Conservation (phyloP, 192 early-diverging fungal species). For the Gamsiella multidivaricata region DNA sequence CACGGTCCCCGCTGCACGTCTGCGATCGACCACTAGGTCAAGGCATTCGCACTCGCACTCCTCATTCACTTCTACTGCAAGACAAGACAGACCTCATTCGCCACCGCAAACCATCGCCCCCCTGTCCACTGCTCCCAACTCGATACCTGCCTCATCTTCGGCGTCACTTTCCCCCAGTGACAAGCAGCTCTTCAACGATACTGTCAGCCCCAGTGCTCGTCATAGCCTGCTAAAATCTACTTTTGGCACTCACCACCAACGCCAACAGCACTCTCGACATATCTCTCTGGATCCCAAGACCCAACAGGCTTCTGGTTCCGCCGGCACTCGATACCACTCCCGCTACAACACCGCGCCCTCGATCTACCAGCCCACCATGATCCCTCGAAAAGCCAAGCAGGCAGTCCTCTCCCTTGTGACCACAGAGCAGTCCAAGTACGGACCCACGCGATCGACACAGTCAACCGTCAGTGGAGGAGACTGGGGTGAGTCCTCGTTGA, state of each 20-base stretch:
- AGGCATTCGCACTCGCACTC: background rate
- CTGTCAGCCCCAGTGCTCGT: constrained; percentile 5
- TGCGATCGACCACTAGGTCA: background rate
- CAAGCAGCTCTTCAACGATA: background rate
- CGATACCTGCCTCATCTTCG: background rate
- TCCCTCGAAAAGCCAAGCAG: constrained; percentile 35
- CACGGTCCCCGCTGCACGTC: background rate
- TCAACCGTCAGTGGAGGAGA: constrained; percentile 38
- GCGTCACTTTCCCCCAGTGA: constrained; percentile 3
- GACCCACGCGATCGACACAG: constrained; percentile 33
- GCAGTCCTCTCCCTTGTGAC: constrained; percentile 31
- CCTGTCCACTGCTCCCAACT: background rate
- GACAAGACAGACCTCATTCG: constrained; percentile 35
- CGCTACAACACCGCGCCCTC: constrained; percentile 29
- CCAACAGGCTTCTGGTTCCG: background rate
- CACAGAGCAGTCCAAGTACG: constrained; percentile 44
- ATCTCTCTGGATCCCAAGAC: constrained; percentile 12
- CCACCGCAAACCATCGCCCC: constrained; percentile 19
- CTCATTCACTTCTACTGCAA: constrained; percentile 2
- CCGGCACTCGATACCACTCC: constrained; percentile 25
- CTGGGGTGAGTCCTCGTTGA: constrained; percentile 26
- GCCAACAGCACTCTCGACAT: constrained; percentile 29
- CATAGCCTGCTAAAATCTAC: constrained; percentile 1
- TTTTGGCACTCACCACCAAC: background rate
- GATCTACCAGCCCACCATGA: constrained; percentile 40